Evolutionary conservation across 2,329 filamentous ascomycete species (phyloP), one percentile per base, ranked within the genome.

Genomic region (Waltergamsia citrina): DNA sequence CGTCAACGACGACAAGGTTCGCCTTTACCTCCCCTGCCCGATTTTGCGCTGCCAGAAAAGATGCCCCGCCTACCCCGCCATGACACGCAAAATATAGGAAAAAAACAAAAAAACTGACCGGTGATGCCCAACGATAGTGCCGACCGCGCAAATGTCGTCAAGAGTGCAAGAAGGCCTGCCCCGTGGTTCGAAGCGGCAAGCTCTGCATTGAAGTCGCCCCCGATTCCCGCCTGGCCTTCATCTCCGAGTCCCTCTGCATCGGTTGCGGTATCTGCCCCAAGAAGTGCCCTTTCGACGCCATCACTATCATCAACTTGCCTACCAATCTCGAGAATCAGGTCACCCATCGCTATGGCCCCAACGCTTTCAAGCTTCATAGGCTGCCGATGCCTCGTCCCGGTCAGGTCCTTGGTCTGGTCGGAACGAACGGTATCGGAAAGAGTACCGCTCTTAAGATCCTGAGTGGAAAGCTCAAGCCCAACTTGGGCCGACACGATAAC

Each of bases 381-480:
- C 73, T 96, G 53, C 92, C 93, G 38, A 95, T 90, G 75, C 92
- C 92, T 43, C 81, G 92, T 40, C 90, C 92, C 21, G 92, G 92
- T 42, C 86, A 96, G 56, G 93, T 98, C 20, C 67, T 98, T 38
- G 92, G 92, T 69, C 74, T 98, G 34, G 93, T 98, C 29, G 93
- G 92, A 60, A 96, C 92, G 50, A 98, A 98, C 78, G 92, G 93
- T 86, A 98, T 96, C 52, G 92, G 92, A 63, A 98, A 98, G 78
- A 95, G 87, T 68, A 98, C 92, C n/a, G 93, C 92, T 7, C 69
- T 98, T 60, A 98, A 98, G 72, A 95, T 98, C 59, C 78, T 98
- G 51, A 94, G 86, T 53, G 92, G 92, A 56, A 98, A 96, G 67
- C 73, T 98, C 52, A 98, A 98, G 77, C 92, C 92, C 39, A 98